Evolutionary conservation across 176 grass and related monocot genomes (phyloP), one percentile per base, ranked within the genome.

Genomic region (Triticum urartu): DNA sequence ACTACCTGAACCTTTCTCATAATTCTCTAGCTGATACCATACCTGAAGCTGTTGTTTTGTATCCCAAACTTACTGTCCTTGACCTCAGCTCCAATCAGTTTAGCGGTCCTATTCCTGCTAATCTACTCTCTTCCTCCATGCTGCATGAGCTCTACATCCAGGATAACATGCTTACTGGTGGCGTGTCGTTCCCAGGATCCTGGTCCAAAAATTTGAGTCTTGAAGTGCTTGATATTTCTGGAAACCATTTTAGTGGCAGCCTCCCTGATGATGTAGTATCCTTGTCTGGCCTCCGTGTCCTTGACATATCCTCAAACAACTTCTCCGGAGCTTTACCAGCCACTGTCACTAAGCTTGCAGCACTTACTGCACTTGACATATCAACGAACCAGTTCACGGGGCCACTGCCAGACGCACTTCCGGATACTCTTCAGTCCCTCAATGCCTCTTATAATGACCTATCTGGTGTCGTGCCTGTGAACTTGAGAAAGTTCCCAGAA

Each of bases 381-480:
- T 97, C 97, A 30, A 88, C 7, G 5, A 99, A 99, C 76, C 86
- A 94, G 54, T 94, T 99, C 81, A 93, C 87, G 0, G 97, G 97
- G 11, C 40, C 92, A 78, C 83, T 99, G 66, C 97, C 94, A n/a
- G 77, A 89, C 38, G 65, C 89, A 68, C 87, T 99, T 59, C 89
- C 97, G 18, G 87, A 91, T 69, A 88, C 81, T 11, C 92, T 99
- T 45, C 72, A 62, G 50, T 88, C 79, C 72, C 95, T 99, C 80
- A 99, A 99, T 80, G 92, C 80, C 2, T 99, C 97, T 20, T 99
- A 97, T 39, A 99, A 99, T 62, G 94, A 97, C 76, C 73, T 99
- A 68, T 99, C 97, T 70, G 97, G 97, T 84, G 79, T 94, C 22
- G 94, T 99, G 40, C 94, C 97, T 24, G 70, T 91, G 69, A 99